phyloP scores from a whole-genome alignment of 768 basidiomycete species.

The Leccinum arenicola region DNA sequence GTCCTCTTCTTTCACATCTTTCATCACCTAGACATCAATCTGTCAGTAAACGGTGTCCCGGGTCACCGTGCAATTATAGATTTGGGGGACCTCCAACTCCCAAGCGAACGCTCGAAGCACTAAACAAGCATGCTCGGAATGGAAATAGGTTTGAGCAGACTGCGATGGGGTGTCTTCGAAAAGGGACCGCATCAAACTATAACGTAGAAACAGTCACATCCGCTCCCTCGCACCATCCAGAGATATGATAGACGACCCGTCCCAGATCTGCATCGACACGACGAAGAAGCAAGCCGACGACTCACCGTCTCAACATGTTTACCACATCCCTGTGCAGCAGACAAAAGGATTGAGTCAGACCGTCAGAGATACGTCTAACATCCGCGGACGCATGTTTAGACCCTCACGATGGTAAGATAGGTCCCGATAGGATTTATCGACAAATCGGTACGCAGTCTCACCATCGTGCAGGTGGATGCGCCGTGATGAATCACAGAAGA shows the following conservation, averaged over 20 bases:
- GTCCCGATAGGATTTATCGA: not conserved
- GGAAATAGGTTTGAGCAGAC: conserved; percentile 23
- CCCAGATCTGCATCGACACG: conserved; percentile 17
- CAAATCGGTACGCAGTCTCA: conserved; percentile 13
- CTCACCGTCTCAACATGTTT: conserved; percentile 61
- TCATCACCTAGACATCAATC: conserved; percentile 42
- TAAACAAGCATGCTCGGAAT: conserved; percentile 4
- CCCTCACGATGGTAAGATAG: conserved; percentile 9
- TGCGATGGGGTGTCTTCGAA: conserved; percentile 34
- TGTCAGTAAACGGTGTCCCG: conserved; percentile 27
- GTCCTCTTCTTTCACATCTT: conserved; percentile 47
- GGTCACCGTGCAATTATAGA: conserved; percentile 26
- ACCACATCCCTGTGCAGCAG: conserved; percentile 60
- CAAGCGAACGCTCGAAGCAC: conserved; percentile 22
- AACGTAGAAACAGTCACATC: conserved; percentile 22
- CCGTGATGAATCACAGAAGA: conserved; percentile 20
- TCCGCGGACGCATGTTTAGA: conserved; percentile 15
- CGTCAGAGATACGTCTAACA: conserved; percentile 14
- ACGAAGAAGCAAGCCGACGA: conserved; percentile 18
- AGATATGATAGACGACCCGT: conserved; percentile 11
- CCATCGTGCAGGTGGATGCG: conserved; percentile 16
- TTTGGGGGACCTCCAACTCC: conserved; percentile 19
- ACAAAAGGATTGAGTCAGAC: not conserved
- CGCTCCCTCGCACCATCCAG: conserved; percentile 6
- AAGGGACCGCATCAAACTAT: conserved; percentile 36